phyloP scores from a whole-genome alignment of 495 filamentous ascomycete species.

The Podospora appendiculata region DNA sequence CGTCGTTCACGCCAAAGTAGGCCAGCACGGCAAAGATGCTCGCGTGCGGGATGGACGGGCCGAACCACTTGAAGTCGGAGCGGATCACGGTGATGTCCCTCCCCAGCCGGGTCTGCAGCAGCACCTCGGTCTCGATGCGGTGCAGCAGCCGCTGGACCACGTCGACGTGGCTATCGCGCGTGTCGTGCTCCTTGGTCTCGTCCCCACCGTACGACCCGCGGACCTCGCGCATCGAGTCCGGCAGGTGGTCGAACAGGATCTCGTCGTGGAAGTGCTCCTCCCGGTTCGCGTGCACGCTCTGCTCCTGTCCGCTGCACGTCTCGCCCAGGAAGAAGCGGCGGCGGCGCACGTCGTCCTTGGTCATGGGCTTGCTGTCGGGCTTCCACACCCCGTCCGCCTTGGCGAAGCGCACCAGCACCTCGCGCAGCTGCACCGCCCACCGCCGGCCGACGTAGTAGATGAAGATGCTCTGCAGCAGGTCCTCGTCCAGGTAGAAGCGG shows the following conservation, averaged over 20 bases:
- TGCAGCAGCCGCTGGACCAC: conserved; percentile 55
- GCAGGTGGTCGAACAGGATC: conserved; percentile 40
- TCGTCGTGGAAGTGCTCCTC: conserved; percentile 11
- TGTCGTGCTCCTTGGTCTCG: conserved; percentile 11
- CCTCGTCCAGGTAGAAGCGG: conserved; percentile 61
- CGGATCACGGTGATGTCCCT: conserved; percentile 48
- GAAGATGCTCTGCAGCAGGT: conserved; percentile 56
- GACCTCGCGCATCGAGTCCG: conserved; percentile 31
- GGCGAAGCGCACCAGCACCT: conserved; percentile 35
- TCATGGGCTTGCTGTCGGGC: conserved; percentile 10
- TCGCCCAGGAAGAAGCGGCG: conserved; percentile 14
- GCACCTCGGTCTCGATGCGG: conserved; percentile 49
- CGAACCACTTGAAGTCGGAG: conserved; percentile 57
- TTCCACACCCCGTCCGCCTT: conserved; percentile 35
- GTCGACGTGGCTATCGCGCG: conserved; percentile 5
- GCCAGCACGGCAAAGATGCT: conserved; percentile 48
- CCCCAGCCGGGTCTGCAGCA: conserved; percentile 42
- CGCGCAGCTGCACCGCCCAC: conserved; percentile 11
- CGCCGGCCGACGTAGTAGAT: conserved; percentile 52
- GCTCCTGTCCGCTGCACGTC: neutral
- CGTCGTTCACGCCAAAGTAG: conserved; percentile 52
- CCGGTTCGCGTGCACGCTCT: conserved; percentile 1
- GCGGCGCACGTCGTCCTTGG: conserved; percentile 12
- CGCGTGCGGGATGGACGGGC: conserved; percentile 51
- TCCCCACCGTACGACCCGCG: conserved; percentile 15